Evolutionary conservation across 768 basidiomycete species (phyloP).

Genomic region (Russula foetens): DNA sequence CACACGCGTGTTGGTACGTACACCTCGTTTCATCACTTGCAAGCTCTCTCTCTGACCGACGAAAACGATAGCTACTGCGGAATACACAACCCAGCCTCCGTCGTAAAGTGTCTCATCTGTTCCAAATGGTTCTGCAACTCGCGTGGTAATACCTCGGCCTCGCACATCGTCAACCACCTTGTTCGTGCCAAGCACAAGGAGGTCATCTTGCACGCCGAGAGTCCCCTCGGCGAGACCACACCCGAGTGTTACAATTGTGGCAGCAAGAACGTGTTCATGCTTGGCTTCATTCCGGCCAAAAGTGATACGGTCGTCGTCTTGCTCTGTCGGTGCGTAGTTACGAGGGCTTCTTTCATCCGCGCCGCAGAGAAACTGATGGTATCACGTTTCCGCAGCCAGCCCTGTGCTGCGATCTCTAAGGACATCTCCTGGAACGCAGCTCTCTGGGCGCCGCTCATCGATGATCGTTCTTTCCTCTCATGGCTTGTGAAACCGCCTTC

Average conservation of each 20-base stretch:
- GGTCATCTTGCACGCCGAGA: constrained; percentile 92
- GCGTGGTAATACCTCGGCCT: constrained; percentile 93
- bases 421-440: constrained; percentile 99
- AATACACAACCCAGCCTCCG: constrained; percentile 94
- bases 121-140: constrained; percentile 99
- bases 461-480: constrained; percentile 96
- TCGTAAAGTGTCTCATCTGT: constrained; percentile 90
- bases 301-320: constrained; percentile 98
- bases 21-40: constrained; percentile 8
- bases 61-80: constrained; percentile 75
- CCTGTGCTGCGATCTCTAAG: constrained; percentile 93
- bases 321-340: constrained; percentile 72
- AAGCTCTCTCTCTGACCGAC: constrained; percentile 1
- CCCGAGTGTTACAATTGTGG: constrained; percentile 99
- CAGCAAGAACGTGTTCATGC: constrained; percentile 98
- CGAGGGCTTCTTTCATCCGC: background rate
- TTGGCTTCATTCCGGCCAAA: constrained; percentile 98
- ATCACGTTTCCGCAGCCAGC: constrained; percentile 56
- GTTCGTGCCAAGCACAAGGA: constrained; percentile 99
- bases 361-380: background rate
- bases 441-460: constrained; percentile 97
- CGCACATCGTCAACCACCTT: constrained; percentile 98
- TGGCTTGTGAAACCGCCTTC: constrained; percentile 98
- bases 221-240: constrained; percentile 92
- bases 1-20: constrained; percentile 88